Evolutionary conservation across 371 early-diverging fungal genomes (phyloP).

Genomic region (Mortierella sp.): DNA sequence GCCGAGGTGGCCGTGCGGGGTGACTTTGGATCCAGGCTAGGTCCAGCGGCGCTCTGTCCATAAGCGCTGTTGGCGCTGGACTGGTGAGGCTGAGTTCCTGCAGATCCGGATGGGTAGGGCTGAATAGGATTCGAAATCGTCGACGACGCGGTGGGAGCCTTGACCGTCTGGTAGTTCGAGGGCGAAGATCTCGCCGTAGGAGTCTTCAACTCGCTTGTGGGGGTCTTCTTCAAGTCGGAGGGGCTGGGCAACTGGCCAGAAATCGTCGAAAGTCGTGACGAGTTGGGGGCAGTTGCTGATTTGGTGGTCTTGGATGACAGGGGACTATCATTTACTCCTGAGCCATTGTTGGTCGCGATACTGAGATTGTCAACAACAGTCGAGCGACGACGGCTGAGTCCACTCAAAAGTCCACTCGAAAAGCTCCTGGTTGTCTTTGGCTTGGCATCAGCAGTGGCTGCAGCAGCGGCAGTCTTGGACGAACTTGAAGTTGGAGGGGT

Average conservation of each 20-base stretch:
- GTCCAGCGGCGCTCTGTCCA: conserved; percentile 26
- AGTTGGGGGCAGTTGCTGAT: conserved; percentile 22
- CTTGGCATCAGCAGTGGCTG: conserved; percentile 14
- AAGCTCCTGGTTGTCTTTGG: conserved; percentile 47
- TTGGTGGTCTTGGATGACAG: background rate
- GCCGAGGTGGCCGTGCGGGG: background rate
- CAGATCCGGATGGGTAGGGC: background rate
- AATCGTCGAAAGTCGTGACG: conserved; percentile 2
- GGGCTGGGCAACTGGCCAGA: conserved; percentile 14
- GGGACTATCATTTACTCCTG: background rate
- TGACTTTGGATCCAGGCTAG: conserved; percentile 21
- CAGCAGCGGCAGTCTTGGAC: background rate
- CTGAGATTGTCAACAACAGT: conserved; percentile 17
- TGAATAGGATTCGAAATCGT: conserved; percentile 36
- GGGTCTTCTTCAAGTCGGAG: conserved; percentile 37
- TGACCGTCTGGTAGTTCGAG: conserved; percentile 27
- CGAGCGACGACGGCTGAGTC: conserved; percentile 35
- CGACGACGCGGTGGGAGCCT: conserved; percentile 27
- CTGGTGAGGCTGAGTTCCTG: background rate
- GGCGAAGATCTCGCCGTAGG: conserved; percentile 47
- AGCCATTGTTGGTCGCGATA: conserved; percentile 1
- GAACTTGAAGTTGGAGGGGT: conserved; percentile 16
- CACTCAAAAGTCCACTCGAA: conserved; percentile 42
- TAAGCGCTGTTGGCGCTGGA: conserved; percentile 17
- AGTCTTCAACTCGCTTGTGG: conserved; percentile 47